Evolutionary conservation across 306 rosid species (phyloP).

Genomic region (Fragaria vesca): DNA sequence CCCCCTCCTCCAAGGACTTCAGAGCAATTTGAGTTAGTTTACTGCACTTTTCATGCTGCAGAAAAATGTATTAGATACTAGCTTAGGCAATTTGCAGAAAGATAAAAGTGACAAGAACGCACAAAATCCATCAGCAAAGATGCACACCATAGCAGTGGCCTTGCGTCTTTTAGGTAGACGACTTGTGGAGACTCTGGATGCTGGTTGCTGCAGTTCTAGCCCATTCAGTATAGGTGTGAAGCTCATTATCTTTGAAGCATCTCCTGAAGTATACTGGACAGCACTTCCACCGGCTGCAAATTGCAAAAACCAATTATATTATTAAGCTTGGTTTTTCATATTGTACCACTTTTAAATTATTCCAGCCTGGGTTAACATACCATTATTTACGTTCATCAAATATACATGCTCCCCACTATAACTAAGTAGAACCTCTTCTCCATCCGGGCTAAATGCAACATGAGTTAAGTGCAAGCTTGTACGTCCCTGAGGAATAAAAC

Average conservation of each 20-base stretch:
- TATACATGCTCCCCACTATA: slow-evolving; percentile 97
- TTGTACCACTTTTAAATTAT: slow-evolving; percentile 10
- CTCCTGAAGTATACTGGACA: slow-evolving; percentile 79
- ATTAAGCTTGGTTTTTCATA: neutral
- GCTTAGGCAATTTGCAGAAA: slow-evolving; percentile 1
- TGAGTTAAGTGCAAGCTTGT: slow-evolving; percentile 87
- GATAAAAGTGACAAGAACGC: slow-evolving; percentile 1
- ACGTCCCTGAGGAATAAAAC: slow-evolving; percentile 53
- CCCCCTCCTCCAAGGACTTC: slow-evolving; percentile 50
- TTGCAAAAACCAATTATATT: slow-evolving; percentile 15
- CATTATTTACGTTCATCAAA: slow-evolving; percentile 78
- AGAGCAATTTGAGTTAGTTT: slow-evolving; percentile 63
- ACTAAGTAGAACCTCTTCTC: slow-evolving; percentile 95
- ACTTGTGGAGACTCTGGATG: slow-evolving; percentile 44
- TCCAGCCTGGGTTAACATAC: slow-evolving; percentile 39
- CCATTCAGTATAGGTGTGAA: slow-evolving; percentile 57
- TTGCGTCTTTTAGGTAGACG: slow-evolving; percentile 39
- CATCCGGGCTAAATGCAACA: slow-evolving; percentile 91
- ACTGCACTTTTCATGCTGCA: slow-evolving; percentile 81
- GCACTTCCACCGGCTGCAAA: slow-evolving; percentile 60
- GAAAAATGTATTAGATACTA: slow-evolving; percentile 33
- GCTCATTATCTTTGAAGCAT: slow-evolving; percentile 58
- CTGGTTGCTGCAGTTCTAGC: slow-evolving; percentile 45
- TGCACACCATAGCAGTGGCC: slow-evolving; percentile 46
- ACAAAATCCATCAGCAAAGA: slow-evolving; percentile 19